Percentiles rank a stretch among this genome's conserved stretches.
Evolutionary conservation across 169 alveolate genomes (phyloP).

Genomic region (Perkinsus olseni): DNA sequence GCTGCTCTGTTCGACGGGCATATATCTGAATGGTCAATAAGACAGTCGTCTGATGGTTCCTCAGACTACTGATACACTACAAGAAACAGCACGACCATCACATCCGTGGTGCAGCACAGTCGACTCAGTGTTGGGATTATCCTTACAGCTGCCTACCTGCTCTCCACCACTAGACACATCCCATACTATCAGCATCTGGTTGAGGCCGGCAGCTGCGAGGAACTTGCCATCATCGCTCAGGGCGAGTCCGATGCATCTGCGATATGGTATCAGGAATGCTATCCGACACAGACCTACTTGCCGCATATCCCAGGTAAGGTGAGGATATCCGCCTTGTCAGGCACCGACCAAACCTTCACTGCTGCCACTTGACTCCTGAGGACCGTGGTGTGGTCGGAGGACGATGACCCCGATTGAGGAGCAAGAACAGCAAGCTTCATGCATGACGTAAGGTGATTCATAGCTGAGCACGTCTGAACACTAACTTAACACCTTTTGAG

Average conservation of each 20-base stretch:
- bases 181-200: background rate
- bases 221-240: background rate
- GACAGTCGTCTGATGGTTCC: no score
- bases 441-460: no score
- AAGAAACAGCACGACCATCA: background rate
- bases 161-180: background rate
- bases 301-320: background rate
- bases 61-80: background rate
- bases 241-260: background rate
- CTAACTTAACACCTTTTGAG: background rate
- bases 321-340: background rate
- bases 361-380: background rate
- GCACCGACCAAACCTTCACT: background rate
- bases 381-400: no score
- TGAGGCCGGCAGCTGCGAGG: background rate
- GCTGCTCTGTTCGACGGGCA: background rate
- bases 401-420: no score
- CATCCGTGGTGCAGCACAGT: no score
- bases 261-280: no score
- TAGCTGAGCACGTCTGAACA: no score
- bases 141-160: no score
- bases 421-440: no score
- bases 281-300: background rate
- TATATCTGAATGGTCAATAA: background rate
- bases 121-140: no score